phyloP scores from a whole-genome alignment of 306 rosid genomes.

The Morella rubra region DNA sequence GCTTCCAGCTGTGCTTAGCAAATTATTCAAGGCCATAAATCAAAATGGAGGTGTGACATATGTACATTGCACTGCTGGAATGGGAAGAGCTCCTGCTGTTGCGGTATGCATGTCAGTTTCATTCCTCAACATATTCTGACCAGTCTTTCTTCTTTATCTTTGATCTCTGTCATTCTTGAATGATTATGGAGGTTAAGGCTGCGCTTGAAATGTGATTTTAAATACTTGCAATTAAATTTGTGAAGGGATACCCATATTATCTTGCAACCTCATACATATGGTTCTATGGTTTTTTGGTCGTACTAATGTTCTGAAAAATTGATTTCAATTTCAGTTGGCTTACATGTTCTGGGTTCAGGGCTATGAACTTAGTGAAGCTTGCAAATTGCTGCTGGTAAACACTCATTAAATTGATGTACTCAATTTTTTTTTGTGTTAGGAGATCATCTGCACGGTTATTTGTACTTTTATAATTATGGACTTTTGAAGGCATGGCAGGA shows the following conservation, averaged over 20 bases:
- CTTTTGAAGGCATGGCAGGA: background rate
- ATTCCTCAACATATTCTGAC: slow-evolving; percentile 13
- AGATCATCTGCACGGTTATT: slow-evolving; percentile 2
- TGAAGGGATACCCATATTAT: slow-evolving; percentile 4
- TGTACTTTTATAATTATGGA: background rate
- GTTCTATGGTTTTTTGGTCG: slow-evolving; percentile 13
- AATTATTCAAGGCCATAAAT: slow-evolving; percentile 70
- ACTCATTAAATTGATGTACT: slow-evolving; percentile 10
- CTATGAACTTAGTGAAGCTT: slow-evolving; percentile 65
- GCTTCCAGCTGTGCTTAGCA: slow-evolving; percentile 81
- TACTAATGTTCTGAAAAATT: slow-evolving; percentile 30
- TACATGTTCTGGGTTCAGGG: slow-evolving; percentile 94
- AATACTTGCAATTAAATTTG: slow-evolving; percentile 7
- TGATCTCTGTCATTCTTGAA: background rate
- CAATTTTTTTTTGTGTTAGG: slow-evolving; percentile 7
- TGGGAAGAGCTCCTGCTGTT: slow-evolving; percentile 97
- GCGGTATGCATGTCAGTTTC: slow-evolving; percentile 50
- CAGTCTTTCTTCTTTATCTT: slow-evolving; percentile 8
- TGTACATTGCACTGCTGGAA: slow-evolving; percentile 97
- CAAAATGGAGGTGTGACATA: slow-evolving; percentile 85
- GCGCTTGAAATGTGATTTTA: slow-evolving; percentile 8
- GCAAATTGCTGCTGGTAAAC: slow-evolving; percentile 67
- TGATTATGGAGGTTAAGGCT: background rate
- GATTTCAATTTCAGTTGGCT: slow-evolving; percentile 68
- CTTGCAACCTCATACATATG: background rate